phyloP scores from a whole-genome alignment of 352 stramenopile species.

The Bremia lactucae region DNA sequence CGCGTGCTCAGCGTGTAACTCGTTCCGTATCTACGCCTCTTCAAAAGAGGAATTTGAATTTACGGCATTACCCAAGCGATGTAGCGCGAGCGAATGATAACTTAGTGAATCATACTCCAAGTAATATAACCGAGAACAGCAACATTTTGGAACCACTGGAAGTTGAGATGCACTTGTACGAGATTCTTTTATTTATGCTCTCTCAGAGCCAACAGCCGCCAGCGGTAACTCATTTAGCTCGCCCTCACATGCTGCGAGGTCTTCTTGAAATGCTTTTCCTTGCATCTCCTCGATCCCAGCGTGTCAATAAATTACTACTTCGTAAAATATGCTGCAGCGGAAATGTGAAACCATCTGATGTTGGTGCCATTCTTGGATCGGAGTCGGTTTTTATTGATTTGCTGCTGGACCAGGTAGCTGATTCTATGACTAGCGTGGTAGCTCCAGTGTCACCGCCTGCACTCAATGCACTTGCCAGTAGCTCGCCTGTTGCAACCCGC shows the following conservation, averaged over 20 bases:
- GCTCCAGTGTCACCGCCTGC: slow-evolving; percentile 47
- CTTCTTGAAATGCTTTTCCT: slow-evolving; percentile 68
- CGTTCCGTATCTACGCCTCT: slow-evolving; percentile 74
- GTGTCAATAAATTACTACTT: slow-evolving; percentile 75
- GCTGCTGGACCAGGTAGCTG: slow-evolving; percentile 76
- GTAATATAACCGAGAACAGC: slow-evolving; percentile 21
- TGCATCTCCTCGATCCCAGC: slow-evolving; percentile 64
- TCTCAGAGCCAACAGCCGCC: slow-evolving; percentile 61
- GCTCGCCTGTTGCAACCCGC: slow-evolving; percentile 5
- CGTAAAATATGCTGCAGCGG: slow-evolving; percentile 60
- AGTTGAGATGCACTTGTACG: slow-evolving; percentile 64
- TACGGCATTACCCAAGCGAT: slow-evolving; percentile 38
- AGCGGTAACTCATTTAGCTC: slow-evolving; percentile 46
- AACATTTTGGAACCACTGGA: slow-evolving; percentile 65
- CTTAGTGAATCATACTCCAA: slow-evolving; percentile 29
- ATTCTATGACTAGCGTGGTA: slow-evolving; percentile 73
- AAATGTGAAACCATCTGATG: slow-evolving; percentile 49
- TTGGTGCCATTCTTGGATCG: slow-evolving; percentile 63
- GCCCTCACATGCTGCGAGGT: slow-evolving; percentile 52
- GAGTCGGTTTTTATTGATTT: slow-evolving; percentile 77
- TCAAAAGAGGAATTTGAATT: slow-evolving; percentile 35
- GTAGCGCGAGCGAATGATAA: slow-evolving; percentile 28
- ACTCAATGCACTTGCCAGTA: slow-evolving; percentile 32
- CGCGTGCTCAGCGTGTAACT: slow-evolving; percentile 68
- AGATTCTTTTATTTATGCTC: slow-evolving; percentile 66